Base-by-base conservation (phyloP, 176 grass and related monocot genomes). In the Carex cristatella region DNA sequence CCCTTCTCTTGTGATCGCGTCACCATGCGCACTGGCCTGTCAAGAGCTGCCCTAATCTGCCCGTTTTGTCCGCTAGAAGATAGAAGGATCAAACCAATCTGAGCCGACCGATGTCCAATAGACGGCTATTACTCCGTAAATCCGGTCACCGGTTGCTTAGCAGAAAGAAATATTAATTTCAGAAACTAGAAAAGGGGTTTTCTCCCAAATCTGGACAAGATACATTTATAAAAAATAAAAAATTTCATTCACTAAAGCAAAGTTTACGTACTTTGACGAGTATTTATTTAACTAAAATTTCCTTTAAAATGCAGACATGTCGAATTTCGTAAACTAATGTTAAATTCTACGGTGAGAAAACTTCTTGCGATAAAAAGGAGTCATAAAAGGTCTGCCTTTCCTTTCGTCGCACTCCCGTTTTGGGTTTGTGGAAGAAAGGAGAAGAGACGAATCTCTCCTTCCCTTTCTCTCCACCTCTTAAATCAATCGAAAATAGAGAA, bases 401-500 rank as follows among this genome's bases (percentile, higher is more conserved):
- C 81, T 32, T 42, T 61, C 60, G 30, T 81, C 55, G 37, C 16
- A 40, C 65, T 54, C 63, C 62, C 23, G 46, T 54, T 83, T 83
- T 67, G 35, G 15, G 40, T 67, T 69, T 83, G 81, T 83, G 81
- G 81, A 46, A 67, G 81, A 83, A 83, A 63, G 46, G 81, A 83
- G 81, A 83, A 69, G 81, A 83, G 59, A 69, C 79, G 57, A 82
- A 82, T 82, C 79, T 65, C 59, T 65, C 59, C 60, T 65, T 63
- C 79, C 56, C 56, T 81, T 65, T 80, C 78, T 80, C 58, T 61
- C 60, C 35, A 28, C 19, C 44, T 74, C 70, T 74, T 28, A 51
- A 53, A 28, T 74, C 70, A 23, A 74, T 74, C 44, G 13, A 4
- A 53, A 74, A 74, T 46, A 72, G 15, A 72, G 16, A 8, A 40